These are phyloP conservation scores for Diaporthe amygdali DNA, from an alignment of 2,329 filamentous ascomycete species.

Conservation along the genomic window DNA sequence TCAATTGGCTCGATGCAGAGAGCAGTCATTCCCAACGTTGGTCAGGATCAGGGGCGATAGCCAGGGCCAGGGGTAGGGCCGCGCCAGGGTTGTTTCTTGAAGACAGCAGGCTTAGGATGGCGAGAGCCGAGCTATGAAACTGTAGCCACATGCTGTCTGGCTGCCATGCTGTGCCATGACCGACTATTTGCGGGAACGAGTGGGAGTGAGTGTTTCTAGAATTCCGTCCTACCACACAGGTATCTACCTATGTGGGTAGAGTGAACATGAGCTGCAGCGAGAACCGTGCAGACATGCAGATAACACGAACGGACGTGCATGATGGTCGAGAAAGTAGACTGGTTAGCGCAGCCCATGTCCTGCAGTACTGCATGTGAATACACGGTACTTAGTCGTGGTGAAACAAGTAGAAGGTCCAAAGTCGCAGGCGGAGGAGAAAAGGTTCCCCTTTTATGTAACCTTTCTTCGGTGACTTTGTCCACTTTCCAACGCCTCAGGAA, in stretches of 20 bases:
- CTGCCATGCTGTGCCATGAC: neutral
- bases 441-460: neutral
- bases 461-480: neutral
- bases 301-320: neutral
- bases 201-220: neutral
- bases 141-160: neutral
- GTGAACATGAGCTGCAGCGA: neutral
- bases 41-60: neutral
- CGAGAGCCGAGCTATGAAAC: neutral
- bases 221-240: neutral
- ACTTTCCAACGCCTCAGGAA: neutral
- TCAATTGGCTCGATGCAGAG: neutral
- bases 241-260: too few species aligned
- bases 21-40: neutral
- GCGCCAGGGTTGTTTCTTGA: neutral
- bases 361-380: neutral
- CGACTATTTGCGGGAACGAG: neutral
- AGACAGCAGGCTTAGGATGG: neutral
- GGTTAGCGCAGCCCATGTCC: neutral
- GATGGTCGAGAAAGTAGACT: neutral
- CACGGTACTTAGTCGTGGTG: neutral
- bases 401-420: neutral
- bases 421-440: neutral
- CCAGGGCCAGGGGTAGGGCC: neutral
- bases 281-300: neutral